These are phyloP conservation scores for Aristolochia fimbriata DNA, from an alignment of 164 flowering plant genomes.

Conservation along the genomic window DNA sequence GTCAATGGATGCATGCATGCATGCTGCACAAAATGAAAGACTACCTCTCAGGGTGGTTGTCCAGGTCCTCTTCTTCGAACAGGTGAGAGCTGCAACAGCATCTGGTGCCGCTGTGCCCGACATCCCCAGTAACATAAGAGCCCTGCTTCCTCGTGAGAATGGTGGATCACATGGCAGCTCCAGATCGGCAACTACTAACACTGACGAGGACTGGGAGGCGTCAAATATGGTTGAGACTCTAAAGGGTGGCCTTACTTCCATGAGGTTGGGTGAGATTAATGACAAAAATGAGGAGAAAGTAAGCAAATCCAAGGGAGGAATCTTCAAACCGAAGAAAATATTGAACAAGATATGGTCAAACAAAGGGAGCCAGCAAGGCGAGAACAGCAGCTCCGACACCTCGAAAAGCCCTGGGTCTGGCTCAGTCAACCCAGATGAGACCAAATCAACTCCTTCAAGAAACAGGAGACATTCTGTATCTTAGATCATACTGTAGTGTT, in stretches of 20 bases:
- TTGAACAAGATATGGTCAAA: slow-evolving; percentile 47
- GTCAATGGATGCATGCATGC: slow-evolving; percentile 86
- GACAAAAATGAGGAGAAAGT: slow-evolving; percentile 28
- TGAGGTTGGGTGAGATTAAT: slow-evolving; percentile 26
- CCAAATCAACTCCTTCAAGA: slow-evolving; percentile 43
- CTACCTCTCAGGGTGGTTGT: slow-evolving; percentile 82
- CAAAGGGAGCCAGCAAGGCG: slow-evolving; percentile 31
- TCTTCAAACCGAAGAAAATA: slow-evolving; percentile 47
- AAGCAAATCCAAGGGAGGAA: slow-evolving; percentile 34
- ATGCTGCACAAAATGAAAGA: slow-evolving; percentile 92
- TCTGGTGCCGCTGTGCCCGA: slow-evolving; percentile 46
- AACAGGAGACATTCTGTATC: slow-evolving; percentile 50
- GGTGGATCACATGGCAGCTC: slow-evolving; percentile 51
- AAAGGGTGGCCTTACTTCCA: slow-evolving; percentile 47
- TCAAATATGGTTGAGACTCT: slow-evolving; percentile 44
- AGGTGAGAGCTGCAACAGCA: slow-evolving; percentile 50
- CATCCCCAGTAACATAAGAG: slow-evolving; percentile 38
- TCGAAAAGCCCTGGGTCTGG: slow-evolving; percentile 50
- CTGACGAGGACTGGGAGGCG: slow-evolving; percentile 68
- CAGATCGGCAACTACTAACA: slow-evolving; percentile 43
- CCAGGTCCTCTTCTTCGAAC: slow-evolving; percentile 95
- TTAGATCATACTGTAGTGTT: slow-evolving; percentile 11
- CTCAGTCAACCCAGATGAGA: slow-evolving; percentile 41
- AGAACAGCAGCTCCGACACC: slow-evolving; percentile 59
- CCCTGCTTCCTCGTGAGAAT: slow-evolving; percentile 24